Percentiles rank a stretch among this genome's conserved stretches.
phyloP scores from a whole-genome alignment of 2,329 filamentous ascomycete species.

The Ceratocystiopsis sp. region DNA sequence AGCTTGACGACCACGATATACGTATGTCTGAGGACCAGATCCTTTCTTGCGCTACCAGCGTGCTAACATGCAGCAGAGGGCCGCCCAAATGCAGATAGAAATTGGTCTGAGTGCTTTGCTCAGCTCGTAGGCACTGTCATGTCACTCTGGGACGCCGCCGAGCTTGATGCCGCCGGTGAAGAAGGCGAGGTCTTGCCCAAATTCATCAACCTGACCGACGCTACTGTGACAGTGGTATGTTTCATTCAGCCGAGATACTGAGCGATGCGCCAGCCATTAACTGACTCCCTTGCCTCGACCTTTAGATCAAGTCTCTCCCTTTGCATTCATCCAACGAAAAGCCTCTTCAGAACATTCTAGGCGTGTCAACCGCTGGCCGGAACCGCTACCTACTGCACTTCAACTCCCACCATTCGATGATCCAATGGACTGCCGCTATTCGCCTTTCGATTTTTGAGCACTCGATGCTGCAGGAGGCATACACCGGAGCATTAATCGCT shows the following conservation, averaged over 20 bases:
- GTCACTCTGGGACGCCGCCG: conserved; percentile 87
- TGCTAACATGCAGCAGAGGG: conserved; percentile 42
- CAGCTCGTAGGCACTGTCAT: conserved; percentile 90
- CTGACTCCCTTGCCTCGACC: conserved; percentile 1
- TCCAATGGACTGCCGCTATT: conserved; percentile 93
- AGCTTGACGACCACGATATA: conserved; percentile 84
- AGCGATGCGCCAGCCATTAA: background rate
- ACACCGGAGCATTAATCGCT: conserved; percentile 87
- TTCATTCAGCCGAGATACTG: background rate
- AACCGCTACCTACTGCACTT: conserved; percentile 95
- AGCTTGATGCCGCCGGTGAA: conserved; percentile 72
- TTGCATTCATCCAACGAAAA: conserved; percentile 62
- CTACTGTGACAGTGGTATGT: conserved; percentile 89
- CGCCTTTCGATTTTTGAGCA: conserved; percentile 90
- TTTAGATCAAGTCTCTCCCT: conserved; percentile 71
- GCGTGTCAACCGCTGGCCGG: conserved; percentile 84
- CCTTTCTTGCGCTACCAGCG: conserved; percentile 12
- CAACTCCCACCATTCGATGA: conserved; percentile 80
- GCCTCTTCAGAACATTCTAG: conserved; percentile 83
- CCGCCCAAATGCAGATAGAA: conserved; percentile 66
- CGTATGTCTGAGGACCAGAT: conserved; percentile 39
- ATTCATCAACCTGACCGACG: conserved; percentile 94
- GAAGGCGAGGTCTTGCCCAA: conserved; percentile 38
- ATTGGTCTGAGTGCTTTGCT: conserved; percentile 93
- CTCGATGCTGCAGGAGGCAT: conserved; percentile 82